Evolutionary conservation across 1,139 yeast species (phyloP).

Genomic region (Taphrina confusa): DNA sequence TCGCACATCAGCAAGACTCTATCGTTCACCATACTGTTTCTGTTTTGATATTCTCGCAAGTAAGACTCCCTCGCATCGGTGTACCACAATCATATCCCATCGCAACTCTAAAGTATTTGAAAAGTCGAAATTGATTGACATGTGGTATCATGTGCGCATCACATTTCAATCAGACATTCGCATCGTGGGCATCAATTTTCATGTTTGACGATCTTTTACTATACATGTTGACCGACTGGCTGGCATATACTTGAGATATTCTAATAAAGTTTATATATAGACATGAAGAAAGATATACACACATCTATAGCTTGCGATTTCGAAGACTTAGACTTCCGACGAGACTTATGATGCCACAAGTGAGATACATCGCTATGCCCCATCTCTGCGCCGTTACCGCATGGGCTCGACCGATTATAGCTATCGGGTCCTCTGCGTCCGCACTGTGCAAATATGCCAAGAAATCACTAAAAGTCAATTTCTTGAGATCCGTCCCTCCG

Average conservation of each 20-base stretch:
- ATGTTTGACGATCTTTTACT: not conserved
- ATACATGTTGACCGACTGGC: too few relatives aligned
- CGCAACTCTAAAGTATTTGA: not conserved
- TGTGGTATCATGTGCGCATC: not conserved
- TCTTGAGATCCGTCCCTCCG: not conserved
- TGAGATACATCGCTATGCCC: not conserved
- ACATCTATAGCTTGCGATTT: not conserved
- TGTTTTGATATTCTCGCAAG: too few relatives aligned
- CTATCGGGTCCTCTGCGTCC: not conserved
- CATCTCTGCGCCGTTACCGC: not conserved
- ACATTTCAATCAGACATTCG: not conserved
- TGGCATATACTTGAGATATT: too few relatives aligned
- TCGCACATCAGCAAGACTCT: too few relatives aligned
- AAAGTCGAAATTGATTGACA: too few relatives aligned
- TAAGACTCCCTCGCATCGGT: too few relatives aligned
- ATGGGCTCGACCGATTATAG: not conserved
- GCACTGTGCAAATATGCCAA: not conserved
- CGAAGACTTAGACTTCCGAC: not conserved
- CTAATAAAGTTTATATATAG: not conserved
- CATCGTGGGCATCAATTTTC: not conserved
- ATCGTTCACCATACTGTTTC: too few relatives aligned
- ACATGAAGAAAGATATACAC: not conserved
- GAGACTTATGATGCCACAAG: conserved; percentile 1
- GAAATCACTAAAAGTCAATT: not conserved
- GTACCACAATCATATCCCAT: not conserved